Conservation (phyloP, 345 rosid genomes). For the Syzygium aqueum region DNA sequence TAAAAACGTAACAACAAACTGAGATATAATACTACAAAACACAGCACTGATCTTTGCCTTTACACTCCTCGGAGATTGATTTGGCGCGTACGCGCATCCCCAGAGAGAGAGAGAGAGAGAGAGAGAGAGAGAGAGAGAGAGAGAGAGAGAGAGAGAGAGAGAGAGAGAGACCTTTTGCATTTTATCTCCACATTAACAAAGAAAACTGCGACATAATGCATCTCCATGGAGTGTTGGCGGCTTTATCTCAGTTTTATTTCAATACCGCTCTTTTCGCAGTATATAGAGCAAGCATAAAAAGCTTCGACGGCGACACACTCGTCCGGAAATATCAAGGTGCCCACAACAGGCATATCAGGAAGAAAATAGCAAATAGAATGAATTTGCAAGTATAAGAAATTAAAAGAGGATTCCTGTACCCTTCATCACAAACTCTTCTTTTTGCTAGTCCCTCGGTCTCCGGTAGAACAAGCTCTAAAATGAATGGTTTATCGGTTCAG, state of each 20-base stretch:
- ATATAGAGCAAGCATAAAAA: background rate
- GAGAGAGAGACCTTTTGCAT: background rate
- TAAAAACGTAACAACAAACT: background rate
- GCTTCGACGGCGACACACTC: background rate
- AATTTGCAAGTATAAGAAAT: background rate
- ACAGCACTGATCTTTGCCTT: background rate
- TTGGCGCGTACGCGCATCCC: too few relatives aligned
- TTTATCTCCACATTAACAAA: background rate
- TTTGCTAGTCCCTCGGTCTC: background rate
- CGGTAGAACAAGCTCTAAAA: background rate
- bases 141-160: background rate
- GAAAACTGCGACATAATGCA: background rate
- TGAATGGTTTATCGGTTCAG: constrained; percentile 1
- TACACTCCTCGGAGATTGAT: too few relatives aligned
- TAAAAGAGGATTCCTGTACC: constrained; percentile 22
- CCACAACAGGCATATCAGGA: background rate
- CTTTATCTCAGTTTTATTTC: background rate
- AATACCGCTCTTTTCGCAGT: background rate
- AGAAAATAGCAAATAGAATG: background rate
- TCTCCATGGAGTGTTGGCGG: background rate
- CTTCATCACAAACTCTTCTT: constrained; percentile 15
- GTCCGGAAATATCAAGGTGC: background rate
- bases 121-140: background rate
- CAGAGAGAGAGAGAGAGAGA: background rate
- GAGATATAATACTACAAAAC: background rate